Evolutionary conservation across 23 red algal genomes (phyloP).

Genomic region (Gracilariopsis chorda): DNA sequence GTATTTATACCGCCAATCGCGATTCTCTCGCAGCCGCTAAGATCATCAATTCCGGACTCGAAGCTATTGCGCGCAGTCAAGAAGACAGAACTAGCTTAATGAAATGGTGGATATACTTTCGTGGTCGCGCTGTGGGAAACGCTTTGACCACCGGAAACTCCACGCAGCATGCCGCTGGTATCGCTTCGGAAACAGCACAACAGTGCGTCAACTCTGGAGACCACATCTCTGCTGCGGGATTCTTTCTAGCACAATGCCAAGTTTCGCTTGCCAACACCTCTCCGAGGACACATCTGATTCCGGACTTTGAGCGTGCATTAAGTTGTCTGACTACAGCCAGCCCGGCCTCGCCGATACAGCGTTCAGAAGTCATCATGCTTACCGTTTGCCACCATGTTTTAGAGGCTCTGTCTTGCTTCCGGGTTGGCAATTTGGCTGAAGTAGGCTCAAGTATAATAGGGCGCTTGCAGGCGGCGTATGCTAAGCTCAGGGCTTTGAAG

Average conservation of each 20-base stretch:
- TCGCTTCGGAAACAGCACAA: conserved; percentile 22
- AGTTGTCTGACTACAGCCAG: neutral
- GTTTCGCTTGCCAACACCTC: neutral
- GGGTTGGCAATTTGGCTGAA: neutral
- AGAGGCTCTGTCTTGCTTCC: neutral
- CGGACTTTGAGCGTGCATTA: neutral
- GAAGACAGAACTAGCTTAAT: neutral
- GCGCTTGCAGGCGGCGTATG: conserved; percentile 8
- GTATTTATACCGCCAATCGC: neutral
- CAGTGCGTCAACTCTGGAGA: neutral
- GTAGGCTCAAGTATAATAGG: neutral
- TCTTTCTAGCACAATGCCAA: conserved; percentile 22
- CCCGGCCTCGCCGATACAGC: neutral
- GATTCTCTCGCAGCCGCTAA: conserved; percentile 6
- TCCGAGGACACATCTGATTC: neutral
- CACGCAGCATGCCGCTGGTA: neutral
- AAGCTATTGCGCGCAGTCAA: neutral
- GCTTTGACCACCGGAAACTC: neutral
- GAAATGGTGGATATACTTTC: conserved; percentile 54
- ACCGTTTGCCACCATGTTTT: neutral
- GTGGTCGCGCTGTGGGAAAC: neutral
- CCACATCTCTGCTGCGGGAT: conserved; percentile 7
- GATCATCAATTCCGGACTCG: neutral
- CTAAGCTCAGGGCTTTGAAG: neutral
- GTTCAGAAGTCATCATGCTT: neutral